phyloP scores from a whole-genome alignment of 2,329 filamentous ascomycete species.

The Paecilomyces formosus region DNA sequence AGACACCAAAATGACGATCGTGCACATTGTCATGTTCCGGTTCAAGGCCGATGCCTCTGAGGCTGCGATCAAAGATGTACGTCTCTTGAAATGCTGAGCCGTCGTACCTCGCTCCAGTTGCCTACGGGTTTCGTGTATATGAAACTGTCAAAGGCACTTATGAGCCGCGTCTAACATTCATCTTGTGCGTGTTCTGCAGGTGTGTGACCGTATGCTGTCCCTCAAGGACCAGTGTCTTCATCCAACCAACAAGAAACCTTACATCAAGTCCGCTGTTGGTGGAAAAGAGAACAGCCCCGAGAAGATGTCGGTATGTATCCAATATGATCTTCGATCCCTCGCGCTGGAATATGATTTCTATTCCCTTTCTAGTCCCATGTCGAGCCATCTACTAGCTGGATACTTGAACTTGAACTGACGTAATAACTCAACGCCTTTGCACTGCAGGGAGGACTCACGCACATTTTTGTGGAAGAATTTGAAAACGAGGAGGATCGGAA shows the following conservation, averaged over 20 bases:
- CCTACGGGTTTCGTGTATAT: neutral
- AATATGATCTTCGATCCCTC: neutral
- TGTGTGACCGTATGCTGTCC: constrained; percentile 45
- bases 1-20: neutral
- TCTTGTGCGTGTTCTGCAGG: constrained; percentile 25
- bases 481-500: constrained; percentile 51
- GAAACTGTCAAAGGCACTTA: neutral
- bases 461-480: constrained; percentile 59
- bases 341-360: neutral
- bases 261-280: constrained; percentile 49
- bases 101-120: too few relatives aligned
- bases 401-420: too few relatives aligned
- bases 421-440: neutral
- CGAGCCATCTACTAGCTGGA: neutral
- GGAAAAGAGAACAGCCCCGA: constrained; percentile 54
- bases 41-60: neutral
- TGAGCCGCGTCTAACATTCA: neutral
- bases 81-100: neutral
- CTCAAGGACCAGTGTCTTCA: constrained; percentile 49
- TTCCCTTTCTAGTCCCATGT: neutral
- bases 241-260: constrained; percentile 46
- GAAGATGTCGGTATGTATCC: constrained; percentile 45
- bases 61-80: neutral
- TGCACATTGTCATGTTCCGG: neutral
- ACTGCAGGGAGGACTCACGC: constrained; percentile 50